Evolutionary conservation across 441 rosid genomes (phyloP).

Genomic region (Pelargonium hybrid): DNA sequence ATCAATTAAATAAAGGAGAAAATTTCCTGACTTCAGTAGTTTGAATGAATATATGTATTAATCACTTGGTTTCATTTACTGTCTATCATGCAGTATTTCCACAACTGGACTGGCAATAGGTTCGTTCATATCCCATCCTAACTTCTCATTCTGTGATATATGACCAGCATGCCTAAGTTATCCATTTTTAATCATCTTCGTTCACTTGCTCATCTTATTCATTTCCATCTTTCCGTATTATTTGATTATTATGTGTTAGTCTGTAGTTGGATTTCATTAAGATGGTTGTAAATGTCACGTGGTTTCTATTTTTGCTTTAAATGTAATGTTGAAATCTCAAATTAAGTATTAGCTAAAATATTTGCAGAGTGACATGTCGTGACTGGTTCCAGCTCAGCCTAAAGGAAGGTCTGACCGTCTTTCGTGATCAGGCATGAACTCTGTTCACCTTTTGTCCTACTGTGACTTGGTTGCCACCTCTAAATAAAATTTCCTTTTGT

Average conservation of each 20-base stretch:
- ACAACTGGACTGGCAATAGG: conserved; percentile 99
- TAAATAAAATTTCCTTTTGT: background rate
- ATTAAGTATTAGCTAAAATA: conserved; percentile 14
- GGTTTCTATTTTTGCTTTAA: background rate
- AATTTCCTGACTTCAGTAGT: background rate
- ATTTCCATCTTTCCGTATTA: background rate
- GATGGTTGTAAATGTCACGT: background rate
- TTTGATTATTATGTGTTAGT: background rate
- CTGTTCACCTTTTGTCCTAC: background rate
- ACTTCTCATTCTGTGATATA: background rate
- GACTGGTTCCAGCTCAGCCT: conserved; percentile 99
- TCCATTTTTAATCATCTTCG: background rate
- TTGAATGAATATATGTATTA: conserved; percentile 11
- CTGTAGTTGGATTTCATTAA: background rate
- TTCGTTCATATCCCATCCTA: conserved; percentile 22
- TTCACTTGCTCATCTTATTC: background rate
- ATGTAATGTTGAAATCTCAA: background rate
- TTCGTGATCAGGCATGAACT: conserved; percentile 63
- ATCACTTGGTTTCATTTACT: conserved; percentile 20
- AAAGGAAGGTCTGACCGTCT: conserved; percentile 98
- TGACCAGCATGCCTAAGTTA: background rate
- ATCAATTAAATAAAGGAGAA: background rate
- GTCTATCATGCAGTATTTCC: conserved; percentile 71
- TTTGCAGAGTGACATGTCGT: conserved; percentile 87
- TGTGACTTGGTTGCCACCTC: no score